These are phyloP conservation scores for Rhynchospora pubera DNA, from an alignment of 176 grass and related monocot genomes.

Conservation along the genomic window DNA sequence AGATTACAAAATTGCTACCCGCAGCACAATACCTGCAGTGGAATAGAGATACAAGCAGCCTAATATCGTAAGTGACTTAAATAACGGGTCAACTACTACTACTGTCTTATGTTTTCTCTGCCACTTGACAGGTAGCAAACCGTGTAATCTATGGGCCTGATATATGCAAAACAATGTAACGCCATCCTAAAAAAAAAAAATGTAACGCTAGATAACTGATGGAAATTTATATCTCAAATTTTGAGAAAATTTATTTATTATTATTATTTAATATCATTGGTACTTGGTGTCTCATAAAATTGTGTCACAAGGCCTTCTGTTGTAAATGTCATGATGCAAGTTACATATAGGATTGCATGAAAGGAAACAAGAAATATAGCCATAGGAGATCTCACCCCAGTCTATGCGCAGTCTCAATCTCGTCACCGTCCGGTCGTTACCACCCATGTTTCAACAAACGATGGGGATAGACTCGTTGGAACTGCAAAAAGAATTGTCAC, in stretches of 20 bases:
- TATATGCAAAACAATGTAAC: not conserved
- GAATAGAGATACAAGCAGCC: not conserved
- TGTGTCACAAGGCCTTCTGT: no score
- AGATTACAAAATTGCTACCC: not conserved
- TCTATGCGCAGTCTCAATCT: not conserved
- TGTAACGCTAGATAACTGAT: no score
- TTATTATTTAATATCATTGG: no score
- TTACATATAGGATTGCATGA: not conserved
- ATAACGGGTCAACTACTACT: conserved; percentile 2
- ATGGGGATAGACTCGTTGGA: not conserved
- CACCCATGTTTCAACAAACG: conserved; percentile 9
- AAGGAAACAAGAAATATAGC: not conserved
- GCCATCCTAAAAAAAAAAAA: no score
- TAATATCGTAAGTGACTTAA: not conserved
- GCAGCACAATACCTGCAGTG: not conserved
- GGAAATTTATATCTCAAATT: no score
- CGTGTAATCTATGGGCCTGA: not conserved
- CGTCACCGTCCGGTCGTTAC: conserved; percentile 15
- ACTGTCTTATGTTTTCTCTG: not conserved
- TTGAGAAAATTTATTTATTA: no score
- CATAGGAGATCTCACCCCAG: not conserved
- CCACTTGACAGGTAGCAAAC: not conserved
- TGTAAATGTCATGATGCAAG: not conserved
- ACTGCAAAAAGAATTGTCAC: not conserved
- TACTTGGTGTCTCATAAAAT: no score